Base-by-base conservation (phyloP, 371 early-diverging fungal species). In the Mucor saturninus region DNA sequence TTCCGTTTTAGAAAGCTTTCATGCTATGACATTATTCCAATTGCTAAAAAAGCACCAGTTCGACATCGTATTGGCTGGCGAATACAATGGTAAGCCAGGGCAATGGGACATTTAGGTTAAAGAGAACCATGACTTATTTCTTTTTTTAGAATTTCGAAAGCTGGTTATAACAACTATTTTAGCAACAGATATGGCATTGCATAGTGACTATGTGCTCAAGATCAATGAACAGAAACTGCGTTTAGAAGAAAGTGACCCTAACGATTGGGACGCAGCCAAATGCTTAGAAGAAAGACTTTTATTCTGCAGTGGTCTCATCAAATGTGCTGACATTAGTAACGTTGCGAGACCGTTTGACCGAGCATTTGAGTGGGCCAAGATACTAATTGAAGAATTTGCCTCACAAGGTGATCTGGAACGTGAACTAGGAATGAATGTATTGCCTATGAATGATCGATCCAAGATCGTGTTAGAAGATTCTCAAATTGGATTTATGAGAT, bases 1-100 rank as follows among this genome's bases (percentile, higher is more conserved):
- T 54, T 91, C 95, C 0, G 92, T 95, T 5, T 84, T 98, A 15
- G 98, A 98, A 75, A 94, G 92, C 76, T 93, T 93, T 72, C 98
- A 98, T 75, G 87, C 91, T 4, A 87, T 93, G 71, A 81, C 93
- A 3, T 84, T 95, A 39, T 94, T 93, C 71, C 86, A 89, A 62
- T 74, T 97, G 8, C 83, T 98, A 81, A 81, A 86, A 52, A 83
- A 83, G 42, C 81, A 84, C 65, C 83, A 84, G n/a, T 80, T 87
- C 50, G 81, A 86, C 49, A 60, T 67, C 32, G 42, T 64, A 5
- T 46, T 69, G 9, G 74, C 66, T 45, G 72, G 70, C 10, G 72
- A 74, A 26, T 75, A 75, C 43, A 62, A 62, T 30, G 71, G 74
- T 76, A 68, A 1, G 21, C 21, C 21, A 21, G 21, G 21, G 21